Percentiles rank a stretch among this genome's conserved stretches.
Evolutionary conservation across 495 filamentous ascomycete species (phyloP).

Genomic region (Margaritispora aquatica): DNA sequence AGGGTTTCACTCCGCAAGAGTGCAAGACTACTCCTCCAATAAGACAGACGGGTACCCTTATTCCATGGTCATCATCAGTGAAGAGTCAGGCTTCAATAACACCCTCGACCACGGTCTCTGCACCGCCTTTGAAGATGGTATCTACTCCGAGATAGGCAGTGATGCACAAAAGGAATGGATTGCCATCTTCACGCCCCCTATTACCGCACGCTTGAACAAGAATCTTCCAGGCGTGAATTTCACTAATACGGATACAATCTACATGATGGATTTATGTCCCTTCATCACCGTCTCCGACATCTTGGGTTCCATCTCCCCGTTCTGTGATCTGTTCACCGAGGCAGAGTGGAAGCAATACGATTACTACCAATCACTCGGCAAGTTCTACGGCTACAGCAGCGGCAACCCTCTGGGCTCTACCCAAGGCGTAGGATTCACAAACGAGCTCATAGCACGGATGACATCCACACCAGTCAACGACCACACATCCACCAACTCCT

Average conservation of each 20-base stretch:
- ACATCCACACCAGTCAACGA: conserved; percentile 61
- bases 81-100: conserved; percentile 62
- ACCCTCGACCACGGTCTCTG: conserved; percentile 69
- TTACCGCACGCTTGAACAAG: conserved; percentile 54
- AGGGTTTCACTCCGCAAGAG: conserved; percentile 59
- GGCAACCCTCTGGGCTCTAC: conserved; percentile 73
- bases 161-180: conserved; percentile 47
- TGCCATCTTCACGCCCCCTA: conserved; percentile 50
- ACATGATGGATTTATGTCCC: conserved; percentile 80
- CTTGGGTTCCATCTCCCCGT: conserved; percentile 43
- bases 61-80: conserved; percentile 57
- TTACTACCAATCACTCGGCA: conserved; percentile 67
- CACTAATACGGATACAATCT: conserved; percentile 48
- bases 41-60: conserved; percentile 39
- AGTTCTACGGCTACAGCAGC: conserved; percentile 73
- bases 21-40: conserved; percentile 29
- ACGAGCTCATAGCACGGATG: conserved; percentile 78
- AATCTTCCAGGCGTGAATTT: conserved; percentile 57
- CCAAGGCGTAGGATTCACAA: conserved; percentile 77
- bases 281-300: conserved; percentile 63
- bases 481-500: conserved; percentile 63
- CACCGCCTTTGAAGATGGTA: conserved; percentile 46
- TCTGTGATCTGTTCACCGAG: conserved; percentile 65
- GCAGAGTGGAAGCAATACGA: conserved; percentile 69
- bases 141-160: conserved; percentile 37